Evolutionary conservation across 1,139 yeast genomes (phyloP).

Genomic region (Meyerozyma carpophila): DNA sequence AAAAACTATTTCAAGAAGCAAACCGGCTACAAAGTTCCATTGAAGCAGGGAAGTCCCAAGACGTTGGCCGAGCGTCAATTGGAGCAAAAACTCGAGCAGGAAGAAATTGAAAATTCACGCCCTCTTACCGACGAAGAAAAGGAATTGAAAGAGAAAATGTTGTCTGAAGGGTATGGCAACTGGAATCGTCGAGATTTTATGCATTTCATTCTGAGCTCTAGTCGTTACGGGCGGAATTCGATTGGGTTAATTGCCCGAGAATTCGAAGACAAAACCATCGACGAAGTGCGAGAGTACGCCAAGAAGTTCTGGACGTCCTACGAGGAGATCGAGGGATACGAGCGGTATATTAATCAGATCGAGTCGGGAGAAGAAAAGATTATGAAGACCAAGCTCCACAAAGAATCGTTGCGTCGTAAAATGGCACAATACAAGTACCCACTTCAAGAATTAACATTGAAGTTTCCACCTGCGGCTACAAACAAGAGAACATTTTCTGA

Average conservation of each 20-base stretch:
- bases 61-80: conserved; percentile 41
- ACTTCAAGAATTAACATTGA: conserved; percentile 55
- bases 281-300: conserved; percentile 64
- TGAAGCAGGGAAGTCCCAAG: conserved; percentile 36
- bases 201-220: conserved; percentile 54
- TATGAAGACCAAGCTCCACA: conserved; percentile 51
- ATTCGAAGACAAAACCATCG: conserved; percentile 60
- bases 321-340: conserved; percentile 67
- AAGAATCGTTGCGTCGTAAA: conserved; percentile 63
- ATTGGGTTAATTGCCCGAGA: conserved; percentile 57
- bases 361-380: conserved; percentile 76
- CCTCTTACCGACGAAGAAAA: conserved; percentile 69
- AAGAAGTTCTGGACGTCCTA: conserved; percentile 62
- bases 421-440: conserved; percentile 58
- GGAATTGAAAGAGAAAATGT: conserved; percentile 46
- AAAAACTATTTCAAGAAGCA: conserved; percentile 53
- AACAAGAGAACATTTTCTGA: conserved; percentile 59
- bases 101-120: conserved; percentile 58
- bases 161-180: conserved; percentile 53
- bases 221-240: conserved; percentile 67
- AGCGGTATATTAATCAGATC: conserved; percentile 57
- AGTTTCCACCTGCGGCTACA: conserved; percentile 55
- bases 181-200: conserved; percentile 74
- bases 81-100: conserved; percentile 54
- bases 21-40: conserved; percentile 44